Conservation (phyloP, 2,329 filamentous ascomycete species). For the Tympanopsis confertula region DNA sequence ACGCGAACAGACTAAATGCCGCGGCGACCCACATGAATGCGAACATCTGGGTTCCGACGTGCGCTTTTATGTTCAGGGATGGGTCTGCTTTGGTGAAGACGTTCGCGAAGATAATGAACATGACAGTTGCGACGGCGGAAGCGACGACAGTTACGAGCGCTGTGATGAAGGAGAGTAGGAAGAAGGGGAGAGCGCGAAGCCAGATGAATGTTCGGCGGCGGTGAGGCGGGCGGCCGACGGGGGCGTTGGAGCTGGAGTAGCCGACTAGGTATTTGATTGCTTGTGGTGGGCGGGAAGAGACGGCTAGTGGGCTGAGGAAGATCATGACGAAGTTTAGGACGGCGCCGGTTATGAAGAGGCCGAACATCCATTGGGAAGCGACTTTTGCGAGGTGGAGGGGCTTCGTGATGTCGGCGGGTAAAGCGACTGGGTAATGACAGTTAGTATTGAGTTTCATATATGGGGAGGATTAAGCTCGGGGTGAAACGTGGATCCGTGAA, state of each 20-base stretch:
- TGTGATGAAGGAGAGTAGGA: constrained; percentile 55
- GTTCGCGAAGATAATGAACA: constrained; percentile 71
- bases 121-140: constrained; percentile 66
- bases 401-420: constrained; percentile 62
- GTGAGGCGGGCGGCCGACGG: constrained; percentile 16
- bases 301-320: constrained; percentile 46
- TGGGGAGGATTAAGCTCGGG: neutral
- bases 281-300: constrained; percentile 33
- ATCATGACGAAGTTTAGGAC: constrained; percentile 64
- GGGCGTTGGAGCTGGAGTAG: constrained; percentile 16
- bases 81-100: constrained; percentile 55
- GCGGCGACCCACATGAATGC: constrained; percentile 82
- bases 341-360: constrained; percentile 65
- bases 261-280: constrained; percentile 19
- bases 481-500: too few species aligned
- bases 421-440: constrained; percentile 47
- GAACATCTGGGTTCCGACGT: constrained; percentile 65
- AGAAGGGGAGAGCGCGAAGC: constrained; percentile 48
- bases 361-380: constrained; percentile 79
- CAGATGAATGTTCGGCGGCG: constrained; percentile 16
- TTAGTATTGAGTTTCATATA: constrained; percentile 13
- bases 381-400: constrained; percentile 65
- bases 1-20: constrained; percentile 54
- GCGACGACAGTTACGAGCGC: constrained; percentile 59
- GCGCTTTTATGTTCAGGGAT: constrained; percentile 65